Conservation (phyloP, 371 early-diverging fungal genomes). For the Mortierella sp. region DNA sequence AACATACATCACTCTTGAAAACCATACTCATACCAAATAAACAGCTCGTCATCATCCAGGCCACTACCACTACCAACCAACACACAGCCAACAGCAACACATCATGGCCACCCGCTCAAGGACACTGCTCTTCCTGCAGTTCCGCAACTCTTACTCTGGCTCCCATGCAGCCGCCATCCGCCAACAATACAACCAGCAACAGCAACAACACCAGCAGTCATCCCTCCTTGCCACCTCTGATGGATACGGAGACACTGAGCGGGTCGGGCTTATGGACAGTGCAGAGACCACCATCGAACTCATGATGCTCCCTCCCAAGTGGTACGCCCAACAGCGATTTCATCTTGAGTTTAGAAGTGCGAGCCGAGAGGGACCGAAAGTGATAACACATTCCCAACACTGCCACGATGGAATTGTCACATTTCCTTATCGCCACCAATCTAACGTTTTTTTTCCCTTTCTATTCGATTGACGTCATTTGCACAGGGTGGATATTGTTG, state of each 20-base stretch:
- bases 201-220: constrained; percentile 59
- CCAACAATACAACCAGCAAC: constrained; percentile 49
- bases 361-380: neutral
- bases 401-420: neutral
- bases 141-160: constrained; percentile 91
- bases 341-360: neutral
- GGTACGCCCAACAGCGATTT: constrained; percentile 62
- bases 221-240: constrained; percentile 41
- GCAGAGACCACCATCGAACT: constrained; percentile 78
- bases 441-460: neutral
- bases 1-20: neutral
- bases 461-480: constrained; percentile 23
- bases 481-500: constrained; percentile 88
- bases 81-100: neutral
- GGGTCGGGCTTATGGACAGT: constrained; percentile 76
- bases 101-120: constrained; percentile 90
- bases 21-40: neutral
- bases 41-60: neutral
- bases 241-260: constrained; percentile 63
- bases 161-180: constrained; percentile 63
- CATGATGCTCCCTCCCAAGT: constrained; percentile 87
- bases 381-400: neutral
- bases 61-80: neutral
- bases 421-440: constrained; percentile 6
- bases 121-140: constrained; percentile 93